Percentiles rank a stretch among this genome's conserved stretches.
These are phyloP conservation scores for Carnegiea gigantea DNA, from an alignment of 179 eudicot species.

Conservation along the genomic window DNA sequence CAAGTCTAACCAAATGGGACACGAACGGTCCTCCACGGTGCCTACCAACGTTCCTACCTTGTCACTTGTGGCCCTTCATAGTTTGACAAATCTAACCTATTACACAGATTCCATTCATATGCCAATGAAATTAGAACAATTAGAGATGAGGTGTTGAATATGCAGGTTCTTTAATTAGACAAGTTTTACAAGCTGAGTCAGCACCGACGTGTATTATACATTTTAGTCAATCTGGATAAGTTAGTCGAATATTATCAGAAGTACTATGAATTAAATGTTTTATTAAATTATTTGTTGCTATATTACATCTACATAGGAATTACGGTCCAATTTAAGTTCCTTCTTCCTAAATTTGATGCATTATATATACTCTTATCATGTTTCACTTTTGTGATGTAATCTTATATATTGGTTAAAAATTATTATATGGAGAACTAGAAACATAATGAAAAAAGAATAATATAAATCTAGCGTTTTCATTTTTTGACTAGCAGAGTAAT, in stretches of 20 bases:
- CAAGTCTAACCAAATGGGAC: not conserved
- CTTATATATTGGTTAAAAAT: not conserved
- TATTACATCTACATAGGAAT: too few species aligned
- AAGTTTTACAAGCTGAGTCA: not conserved
- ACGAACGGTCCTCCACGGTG: not conserved
- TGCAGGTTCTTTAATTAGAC: not conserved
- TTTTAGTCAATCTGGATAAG: not conserved
- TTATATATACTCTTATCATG: not conserved
- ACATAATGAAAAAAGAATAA: not conserved
- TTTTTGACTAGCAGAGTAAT: not conserved
- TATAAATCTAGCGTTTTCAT: not conserved
- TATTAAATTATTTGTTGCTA: too few species aligned
- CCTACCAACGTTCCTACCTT: not conserved
- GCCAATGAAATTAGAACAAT: not conserved
- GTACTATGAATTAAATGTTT: too few species aligned
- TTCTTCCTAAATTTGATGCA: not conserved
- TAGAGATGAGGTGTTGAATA: not conserved
- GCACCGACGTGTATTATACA: not conserved
- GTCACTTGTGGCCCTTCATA: not conserved
- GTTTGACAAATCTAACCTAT: slow-evolving; percentile 1
- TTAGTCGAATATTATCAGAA: too few species aligned
- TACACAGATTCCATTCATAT: not conserved
- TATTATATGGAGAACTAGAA: not conserved
- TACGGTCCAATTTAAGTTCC: not conserved
- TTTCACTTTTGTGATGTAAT: not conserved